Base-by-base conservation (phyloP, 495 filamentous ascomycete genomes). In the Eremomyces bilateralis region DNA sequence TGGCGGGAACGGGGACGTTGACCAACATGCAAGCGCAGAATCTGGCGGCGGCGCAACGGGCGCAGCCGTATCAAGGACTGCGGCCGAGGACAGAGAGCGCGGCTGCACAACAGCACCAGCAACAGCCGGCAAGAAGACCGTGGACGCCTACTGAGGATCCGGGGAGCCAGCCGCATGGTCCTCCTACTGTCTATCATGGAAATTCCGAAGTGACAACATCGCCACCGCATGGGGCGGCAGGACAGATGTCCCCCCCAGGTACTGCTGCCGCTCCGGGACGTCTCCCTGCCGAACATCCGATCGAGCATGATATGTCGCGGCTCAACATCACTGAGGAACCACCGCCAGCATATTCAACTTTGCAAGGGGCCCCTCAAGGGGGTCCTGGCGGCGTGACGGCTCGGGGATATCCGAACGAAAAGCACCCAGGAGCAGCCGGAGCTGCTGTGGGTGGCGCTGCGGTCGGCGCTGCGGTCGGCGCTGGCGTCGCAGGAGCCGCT, bases 111-210 rank as follows among this genome's bases (percentile, higher is more conserved):
- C 49, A 49, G 16, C 54, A 56, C 35, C 44, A 54, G 36, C 54
- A 57, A 35, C 58, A 59, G 6, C 62, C 62, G 34, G 60, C 69
- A 6, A 61, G 66, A 25, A 66, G 85, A 34, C 83, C 83, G 31
- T 97, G 88, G 88, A 97, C 90, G 13, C 88, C 88, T 1, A 95
- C 88, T 19, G 88, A 97, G 50, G 63, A 74, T 35, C 84, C 88
- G 2, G 88, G 79, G 4, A 75, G 71, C 37, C 71, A 82, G 37
- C 84, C 82, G 1, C 82, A 91, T 61, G 88, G 85, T 0, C 84
- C 88, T 21, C 83, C 88, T 3, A 82, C 80, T 0, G 76, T 90
- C 2, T 97, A 93, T 45, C 88, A 95, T 53, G 88, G 88, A 17
- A 61, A 64, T 11, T 73, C 60, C 27, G 60, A 72, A 41, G 67